Evolutionary conservation across 2,329 filamentous ascomycete genomes (phyloP).

Genomic region (Conoideocrella luteorostrata): DNA sequence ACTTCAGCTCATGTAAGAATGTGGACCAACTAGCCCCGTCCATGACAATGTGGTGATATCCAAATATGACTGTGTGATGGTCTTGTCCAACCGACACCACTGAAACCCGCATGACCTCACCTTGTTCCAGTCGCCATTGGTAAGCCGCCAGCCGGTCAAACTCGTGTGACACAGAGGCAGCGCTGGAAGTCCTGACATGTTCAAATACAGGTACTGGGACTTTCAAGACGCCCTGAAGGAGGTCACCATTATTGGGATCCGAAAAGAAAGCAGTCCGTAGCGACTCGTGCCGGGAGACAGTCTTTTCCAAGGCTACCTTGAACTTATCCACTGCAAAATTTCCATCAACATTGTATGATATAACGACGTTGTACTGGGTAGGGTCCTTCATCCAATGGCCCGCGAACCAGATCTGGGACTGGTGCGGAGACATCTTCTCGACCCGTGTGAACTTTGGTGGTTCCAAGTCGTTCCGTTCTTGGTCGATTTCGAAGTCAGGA

Average conservation of each 20-base stretch:
- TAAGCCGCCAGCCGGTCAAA: neutral
- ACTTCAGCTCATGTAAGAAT: constrained; percentile 24
- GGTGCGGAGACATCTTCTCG: too few species aligned
- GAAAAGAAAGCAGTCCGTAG: constrained; percentile 26
- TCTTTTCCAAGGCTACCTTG: too few species aligned
- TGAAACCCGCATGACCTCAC: neutral
- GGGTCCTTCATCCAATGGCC: too few species aligned
- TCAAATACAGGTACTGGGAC: neutral
- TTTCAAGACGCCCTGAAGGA: neutral
- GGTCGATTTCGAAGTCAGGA: too few species aligned
- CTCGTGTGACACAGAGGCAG: neutral
- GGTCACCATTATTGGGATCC: constrained; percentile 4
- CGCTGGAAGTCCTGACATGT: neutral
- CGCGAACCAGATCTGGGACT: too few species aligned
- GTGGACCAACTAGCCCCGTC: constrained; percentile 39
- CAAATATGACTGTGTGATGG: constrained; percentile 34
- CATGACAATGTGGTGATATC: constrained; percentile 43
- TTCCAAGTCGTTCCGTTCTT: too few species aligned
- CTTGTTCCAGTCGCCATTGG: neutral
- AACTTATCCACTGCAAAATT: too few species aligned
- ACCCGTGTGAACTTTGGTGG: too few species aligned
- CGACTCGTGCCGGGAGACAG: constrained; percentile 26
- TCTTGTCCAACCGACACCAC: constrained; percentile 19
- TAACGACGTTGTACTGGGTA: too few species aligned
- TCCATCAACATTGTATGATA: too few species aligned